Evolutionary conservation across 306 rosid species (phyloP).

Genomic region (Lathyrus sativus): DNA sequence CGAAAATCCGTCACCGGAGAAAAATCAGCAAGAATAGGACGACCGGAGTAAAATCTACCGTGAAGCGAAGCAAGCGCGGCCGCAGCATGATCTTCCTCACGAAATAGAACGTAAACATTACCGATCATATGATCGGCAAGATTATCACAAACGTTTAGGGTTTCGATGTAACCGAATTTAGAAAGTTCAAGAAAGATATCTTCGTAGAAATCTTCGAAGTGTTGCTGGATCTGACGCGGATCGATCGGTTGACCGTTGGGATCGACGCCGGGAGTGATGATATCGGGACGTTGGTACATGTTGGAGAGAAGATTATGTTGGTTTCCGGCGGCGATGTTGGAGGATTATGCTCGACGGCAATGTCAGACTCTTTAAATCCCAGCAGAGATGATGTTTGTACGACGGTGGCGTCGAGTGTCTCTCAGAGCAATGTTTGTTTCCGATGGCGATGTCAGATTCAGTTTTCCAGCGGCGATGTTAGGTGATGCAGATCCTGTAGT

Average conservation of each 20-base stretch:
- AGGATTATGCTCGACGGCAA: too few relatives aligned
- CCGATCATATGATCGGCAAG: conserved; percentile 89
- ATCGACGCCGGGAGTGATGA: conserved; percentile 78
- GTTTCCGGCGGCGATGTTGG: too few relatives aligned
- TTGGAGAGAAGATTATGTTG: conserved; percentile 66
- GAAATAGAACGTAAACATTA: conserved; percentile 72
- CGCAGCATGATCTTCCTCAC: conserved; percentile 73
- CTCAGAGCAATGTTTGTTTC: too few relatives aligned
- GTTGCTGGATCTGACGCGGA: conserved; percentile 68
- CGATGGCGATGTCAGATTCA: too few relatives aligned
- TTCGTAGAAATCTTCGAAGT: conserved; percentile 83
- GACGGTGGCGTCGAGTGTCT: too few relatives aligned
- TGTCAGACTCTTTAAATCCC: too few relatives aligned
- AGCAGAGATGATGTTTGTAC: too few relatives aligned
- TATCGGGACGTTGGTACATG: conserved; percentile 84
- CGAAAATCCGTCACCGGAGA: conserved; percentile 80
- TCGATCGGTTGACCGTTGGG: conserved; percentile 64
- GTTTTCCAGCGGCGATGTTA: too few relatives aligned
- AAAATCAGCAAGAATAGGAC: conserved; percentile 74
- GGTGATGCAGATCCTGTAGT: too few relatives aligned
- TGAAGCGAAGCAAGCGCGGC: conserved; percentile 55
- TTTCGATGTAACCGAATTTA: conserved; percentile 70
- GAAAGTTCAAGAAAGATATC: conserved; percentile 66
- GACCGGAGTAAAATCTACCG: conserved; percentile 67
- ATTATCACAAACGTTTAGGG: conserved; percentile 73